Evolutionary conservation across 768 basidiomycete genomes (phyloP), one percentile per base, ranked within the genome.

Genomic region (Mycena epipterygia): DNA sequence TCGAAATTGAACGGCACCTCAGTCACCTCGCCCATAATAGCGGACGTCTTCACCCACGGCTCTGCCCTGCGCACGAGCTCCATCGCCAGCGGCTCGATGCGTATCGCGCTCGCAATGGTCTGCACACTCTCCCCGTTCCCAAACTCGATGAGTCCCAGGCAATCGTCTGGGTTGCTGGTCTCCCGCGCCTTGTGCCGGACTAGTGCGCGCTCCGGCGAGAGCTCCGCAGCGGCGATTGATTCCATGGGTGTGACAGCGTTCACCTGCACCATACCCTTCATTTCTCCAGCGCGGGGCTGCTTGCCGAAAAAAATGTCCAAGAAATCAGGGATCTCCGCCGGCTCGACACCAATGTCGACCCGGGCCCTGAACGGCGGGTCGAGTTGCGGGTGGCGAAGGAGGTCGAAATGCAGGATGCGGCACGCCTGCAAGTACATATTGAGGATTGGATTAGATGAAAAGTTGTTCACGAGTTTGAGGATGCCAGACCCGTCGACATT

Each of bases 231-330:
- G 1, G 32, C n/a, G 3, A 21, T 33, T 4, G 32, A 8, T 23
- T 19, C 4, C 21, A 55, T 1, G 12, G 53, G 53, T 32, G 29
- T n/a, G 51, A 67, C 52, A 21, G 49, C 30, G 42, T 60, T 67
- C 9, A 67, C 19, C 52, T 67, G 58, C 13, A 61, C 35, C 66
- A 67, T 67, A 12, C 66, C 66, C n/a, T 29, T 2, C 19, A 53
- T 21, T 44, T 42, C n/a, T 17, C 27, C 51, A 7, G 12, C 14
- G 14, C 33, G 19, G 5, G 35, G 35, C 61, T 52, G 19, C 33
- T n/a, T n/a, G n/a, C 27, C 19, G 1, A 12, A 29, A 27, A 63
- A 52, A 37, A 63, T 52, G 17, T 30, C 29, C 11, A 37, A 19
- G 17, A 63, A 63, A 14, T 63, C 48, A 21, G 25, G 27, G 1